Evolutionary conservation across 116 monocot species (phyloP).

Genomic region (Iris pallida): DNA sequence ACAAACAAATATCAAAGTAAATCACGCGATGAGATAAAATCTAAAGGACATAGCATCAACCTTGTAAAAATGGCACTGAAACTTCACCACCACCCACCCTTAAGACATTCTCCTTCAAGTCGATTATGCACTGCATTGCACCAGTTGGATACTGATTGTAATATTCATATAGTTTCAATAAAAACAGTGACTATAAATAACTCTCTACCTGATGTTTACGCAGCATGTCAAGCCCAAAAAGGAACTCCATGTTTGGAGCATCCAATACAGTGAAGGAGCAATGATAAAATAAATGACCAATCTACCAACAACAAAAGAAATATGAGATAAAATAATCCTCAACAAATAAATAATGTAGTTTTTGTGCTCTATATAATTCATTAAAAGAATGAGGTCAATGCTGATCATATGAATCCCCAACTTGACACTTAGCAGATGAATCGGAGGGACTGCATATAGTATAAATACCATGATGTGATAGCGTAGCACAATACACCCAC

Average conservation of each 20-base stretch:
- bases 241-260: conserved; percentile 92
- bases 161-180: not conserved
- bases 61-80: conserved; percentile 95
- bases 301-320: conserved; percentile 36
- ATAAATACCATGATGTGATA: no score
- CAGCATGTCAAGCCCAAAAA: conserved; percentile 99
- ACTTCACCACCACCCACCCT: conserved; percentile 97
- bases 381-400: no score
- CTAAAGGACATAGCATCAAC: conserved; percentile 21
- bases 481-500: no score
- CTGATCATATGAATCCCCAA: no score
- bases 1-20: not conserved
- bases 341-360: not conserved
- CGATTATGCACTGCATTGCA: conserved; percentile 81
- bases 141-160: not conserved
- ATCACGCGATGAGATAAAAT: not conserved
- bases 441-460: no score
- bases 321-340: not conserved
- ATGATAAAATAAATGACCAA: conserved; percentile 80
- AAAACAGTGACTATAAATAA: not conserved
- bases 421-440: no score
- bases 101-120: conserved; percentile 95
- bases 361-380: not conserved
- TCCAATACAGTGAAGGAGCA: conserved; percentile 96
- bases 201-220: conserved; percentile 87